Base-by-base conservation (phyloP, 345 rosid species). In the Lagerstroemia speciosa region DNA sequence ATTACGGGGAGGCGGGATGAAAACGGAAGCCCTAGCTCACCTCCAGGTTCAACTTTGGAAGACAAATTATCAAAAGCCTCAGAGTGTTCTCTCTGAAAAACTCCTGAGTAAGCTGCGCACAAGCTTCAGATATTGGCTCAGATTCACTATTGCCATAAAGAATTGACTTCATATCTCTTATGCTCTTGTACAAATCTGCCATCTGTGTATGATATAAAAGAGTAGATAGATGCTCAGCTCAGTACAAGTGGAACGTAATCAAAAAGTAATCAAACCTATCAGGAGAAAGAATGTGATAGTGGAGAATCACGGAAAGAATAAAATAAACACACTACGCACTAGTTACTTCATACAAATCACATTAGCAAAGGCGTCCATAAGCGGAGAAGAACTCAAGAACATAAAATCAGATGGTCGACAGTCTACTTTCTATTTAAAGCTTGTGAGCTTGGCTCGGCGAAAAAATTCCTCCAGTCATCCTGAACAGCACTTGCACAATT, bases 121-220 rank as follows among this genome's bases (percentile, higher is more conserved):
- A 95, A 30, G 96, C 96, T 79, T 95, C 98, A 3, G 98, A 67
- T 0, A 95, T 84, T 34, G 99, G 99, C 83, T 95, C 99, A 17
- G 97, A 84, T 74, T 95, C 99, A 67, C 97, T 92, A 73, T 94
- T 80, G 40, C 99, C 99, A 72, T 94, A 94, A 41, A 94, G 95
- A 83, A 91, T 84, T 3, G 82, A 76, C 81, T 94, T 94, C 77
- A 94, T 77, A 67, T 95, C 99, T 84, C 96, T 83, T 24, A 92
- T 76, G 76, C 83, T 88, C 78, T 78, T 86, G 78, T 80, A 72
- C 62, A 95, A 74, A 69, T 95, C 99, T n/a, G 80, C 85, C 91
- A 90, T 87, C 99, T 94, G 79, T 27, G 9, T 38, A 71, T 38
- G 24, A 30, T 11, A 16, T 37, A 1, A 30, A 70, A 53, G 20